Base-by-base conservation (phyloP, 1,139 yeast genomes). In the Taiozyma sp. region DNA sequence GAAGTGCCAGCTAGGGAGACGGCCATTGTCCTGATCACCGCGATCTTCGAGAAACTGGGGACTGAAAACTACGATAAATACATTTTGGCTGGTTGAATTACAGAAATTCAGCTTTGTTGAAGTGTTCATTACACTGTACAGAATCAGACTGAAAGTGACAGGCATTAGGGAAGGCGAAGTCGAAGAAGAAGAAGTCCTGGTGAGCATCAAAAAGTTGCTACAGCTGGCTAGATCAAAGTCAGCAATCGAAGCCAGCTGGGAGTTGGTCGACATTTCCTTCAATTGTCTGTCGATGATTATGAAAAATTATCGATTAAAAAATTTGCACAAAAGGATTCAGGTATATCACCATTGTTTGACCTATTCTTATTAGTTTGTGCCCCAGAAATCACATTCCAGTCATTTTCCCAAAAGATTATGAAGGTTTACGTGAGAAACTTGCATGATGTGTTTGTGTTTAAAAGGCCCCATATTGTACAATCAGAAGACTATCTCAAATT, bases 331-430 rank as follows among this genome's bases (percentile, higher is more conserved):
- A 92, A 93, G 67, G 98, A 92, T 68, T 86, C 96, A 19, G 98
- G 93, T 54, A 91, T 92, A 70, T 77, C 92, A 57, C 99, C 99
- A 53, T 84, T 89, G 82, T 93, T 93, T 72, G 99, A 93, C 69
- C 73, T 93, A 54, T 79, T 93, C 57, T 74, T 93, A 57, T 76
- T 93, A 56, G 99, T 99, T 23, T 92, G 98, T 75, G 99, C 99
- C 0, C 99, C 99, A 4, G 99, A 93, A 99, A 99, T 29, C 99
- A 93, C 67, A 89, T 92, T 63, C 97, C 98, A 50, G 90, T 97
- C 28, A 78, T 93, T 54, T 93, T 93, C 75, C 99, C 99, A 19
- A 87, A 87, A 65, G 72, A 70, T 56, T 95, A 89, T 65, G 95
- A 89, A 58, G 84, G 87, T 51, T 75, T 93, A 58, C 79, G 98